phyloP scores from a whole-genome alignment of 164 flowering plant species.

The Liquidambar formosana region DNA sequence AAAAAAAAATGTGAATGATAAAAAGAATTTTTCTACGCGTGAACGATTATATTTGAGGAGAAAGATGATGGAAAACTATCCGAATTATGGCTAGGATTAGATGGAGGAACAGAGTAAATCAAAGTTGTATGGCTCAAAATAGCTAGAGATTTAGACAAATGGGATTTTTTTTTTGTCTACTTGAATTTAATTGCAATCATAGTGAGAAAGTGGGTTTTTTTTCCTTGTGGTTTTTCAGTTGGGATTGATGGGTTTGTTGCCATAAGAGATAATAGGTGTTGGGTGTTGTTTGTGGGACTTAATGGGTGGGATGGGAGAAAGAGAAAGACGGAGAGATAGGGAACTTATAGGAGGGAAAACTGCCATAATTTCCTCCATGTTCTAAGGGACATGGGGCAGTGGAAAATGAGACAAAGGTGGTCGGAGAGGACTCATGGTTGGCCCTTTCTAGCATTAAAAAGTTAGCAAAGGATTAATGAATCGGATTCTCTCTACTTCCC shows the following conservation, averaged over 20 bases:
- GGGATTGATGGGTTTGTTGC: conserved; percentile 20
- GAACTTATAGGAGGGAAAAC: conserved; percentile 21
- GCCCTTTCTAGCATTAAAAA: conserved; percentile 29
- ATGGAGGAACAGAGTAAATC: too few species aligned
- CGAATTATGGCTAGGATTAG: too few species aligned
- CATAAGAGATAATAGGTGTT: conserved; percentile 12
- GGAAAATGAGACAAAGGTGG: conserved; percentile 56
- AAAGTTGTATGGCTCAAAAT: too few species aligned
- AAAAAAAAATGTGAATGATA: too few species aligned
- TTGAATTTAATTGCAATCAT: conserved; percentile 28
- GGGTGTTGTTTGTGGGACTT: conserved; percentile 19
- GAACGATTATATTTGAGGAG: too few species aligned
- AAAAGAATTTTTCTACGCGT: too few species aligned
- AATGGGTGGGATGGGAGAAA: conserved; percentile 23
- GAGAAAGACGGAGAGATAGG: conserved; percentile 18
- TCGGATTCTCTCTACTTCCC: conserved; percentile 12
- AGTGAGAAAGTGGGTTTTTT: conserved; percentile 16
- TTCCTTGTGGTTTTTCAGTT: too few species aligned
- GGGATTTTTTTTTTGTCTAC: conserved; percentile 12
- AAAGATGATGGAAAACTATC: too few species aligned
- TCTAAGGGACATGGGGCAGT: conserved; percentile 65
- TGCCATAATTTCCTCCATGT: conserved; percentile 87
- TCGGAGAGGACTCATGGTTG: conserved; percentile 34
- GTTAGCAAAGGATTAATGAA: not conserved
- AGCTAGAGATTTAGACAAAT: too few species aligned